A percentile compares a stretch with the other conserved stretches of the same genome.
phyloP scores from a whole-genome alignment of 2,329 filamentous ascomycete genomes.

The Talaromyces amestolkiae region DNA sequence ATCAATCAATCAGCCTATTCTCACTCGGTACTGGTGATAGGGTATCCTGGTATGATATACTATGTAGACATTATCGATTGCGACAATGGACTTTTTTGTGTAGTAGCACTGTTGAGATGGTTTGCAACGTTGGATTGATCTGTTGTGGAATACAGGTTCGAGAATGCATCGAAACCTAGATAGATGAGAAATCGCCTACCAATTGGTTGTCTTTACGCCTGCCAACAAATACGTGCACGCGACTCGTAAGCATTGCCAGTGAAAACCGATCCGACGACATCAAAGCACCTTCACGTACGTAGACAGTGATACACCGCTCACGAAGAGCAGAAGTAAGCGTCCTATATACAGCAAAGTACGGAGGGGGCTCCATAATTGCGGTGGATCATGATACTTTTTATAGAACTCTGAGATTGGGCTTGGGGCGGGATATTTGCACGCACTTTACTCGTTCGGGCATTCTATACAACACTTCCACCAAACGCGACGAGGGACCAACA shows the following conservation, averaged over 20 bases:
- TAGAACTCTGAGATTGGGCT: not conserved
- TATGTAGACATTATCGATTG: not conserved
- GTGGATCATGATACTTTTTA: constrained; percentile 4
- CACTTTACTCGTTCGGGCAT: not conserved
- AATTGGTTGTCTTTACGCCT: not conserved
- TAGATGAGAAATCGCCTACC: not conserved
- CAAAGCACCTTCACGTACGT: not conserved
- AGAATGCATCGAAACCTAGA: not conserved
- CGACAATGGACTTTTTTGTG: not conserved
- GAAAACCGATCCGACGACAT: not conserved
- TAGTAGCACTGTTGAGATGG: too few species aligned
- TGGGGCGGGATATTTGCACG: constrained; percentile 2
- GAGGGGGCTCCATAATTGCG: not conserved
- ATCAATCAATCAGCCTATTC: not conserved
- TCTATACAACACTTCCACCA: not conserved
- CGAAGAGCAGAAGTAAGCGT: not conserved
- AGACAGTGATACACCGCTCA: not conserved
- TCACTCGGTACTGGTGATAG: not conserved
- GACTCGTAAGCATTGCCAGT: not conserved
- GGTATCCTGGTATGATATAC: not conserved
- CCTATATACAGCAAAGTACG: not conserved
- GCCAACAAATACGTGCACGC: not conserved
- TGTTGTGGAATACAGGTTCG: not conserved
- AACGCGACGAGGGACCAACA: not conserved
- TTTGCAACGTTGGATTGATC: not conserved